phyloP scores from a whole-genome alignment of 2,329 filamentous ascomycete species.

The Arthrobotrys musiformis region DNA sequence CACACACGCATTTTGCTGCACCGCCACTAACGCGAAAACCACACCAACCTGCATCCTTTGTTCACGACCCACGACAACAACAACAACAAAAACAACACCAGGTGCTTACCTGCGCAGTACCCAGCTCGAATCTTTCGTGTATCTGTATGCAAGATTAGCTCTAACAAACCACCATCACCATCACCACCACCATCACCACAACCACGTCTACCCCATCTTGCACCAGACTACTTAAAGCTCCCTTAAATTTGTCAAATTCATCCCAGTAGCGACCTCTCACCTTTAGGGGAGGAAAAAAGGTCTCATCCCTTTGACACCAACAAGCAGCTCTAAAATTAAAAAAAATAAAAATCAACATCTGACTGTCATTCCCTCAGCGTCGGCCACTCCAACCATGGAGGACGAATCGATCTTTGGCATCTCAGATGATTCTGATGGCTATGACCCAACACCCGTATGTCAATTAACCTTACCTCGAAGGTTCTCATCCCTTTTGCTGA shows the following conservation, averaged over 20 bases:
- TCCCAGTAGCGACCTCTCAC: too few relatives aligned
- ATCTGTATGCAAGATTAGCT: too few relatives aligned
- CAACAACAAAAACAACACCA: not conserved
- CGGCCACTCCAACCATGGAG: conserved; percentile 65
- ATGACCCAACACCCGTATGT: conserved; percentile 30
- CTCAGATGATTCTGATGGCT: conserved; percentile 54
- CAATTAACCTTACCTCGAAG: not conserved
- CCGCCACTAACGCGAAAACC: conserved; percentile 43
- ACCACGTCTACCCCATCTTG: not conserved
- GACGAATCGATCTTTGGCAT: conserved; percentile 70
- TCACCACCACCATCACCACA: not conserved
- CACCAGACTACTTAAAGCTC: not conserved
- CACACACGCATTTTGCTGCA: not conserved
- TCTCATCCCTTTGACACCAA: not conserved
- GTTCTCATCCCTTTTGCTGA: conserved; percentile 62
- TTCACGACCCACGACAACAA: not conserved
- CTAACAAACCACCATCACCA: not conserved
- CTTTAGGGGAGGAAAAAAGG: too few relatives aligned
- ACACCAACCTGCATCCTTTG: conserved; percentile 2
- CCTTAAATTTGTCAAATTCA: too few relatives aligned
- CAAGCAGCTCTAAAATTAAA: not conserved
- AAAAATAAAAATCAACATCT: too few relatives aligned
- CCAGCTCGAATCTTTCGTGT: too few relatives aligned
- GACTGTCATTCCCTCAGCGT: not conserved
- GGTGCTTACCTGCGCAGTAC: not conserved